Evolutionary conservation across 257 asterid genomes (phyloP), one percentile per base, ranked within the genome.

Genomic region (Nicotiana undulata): DNA sequence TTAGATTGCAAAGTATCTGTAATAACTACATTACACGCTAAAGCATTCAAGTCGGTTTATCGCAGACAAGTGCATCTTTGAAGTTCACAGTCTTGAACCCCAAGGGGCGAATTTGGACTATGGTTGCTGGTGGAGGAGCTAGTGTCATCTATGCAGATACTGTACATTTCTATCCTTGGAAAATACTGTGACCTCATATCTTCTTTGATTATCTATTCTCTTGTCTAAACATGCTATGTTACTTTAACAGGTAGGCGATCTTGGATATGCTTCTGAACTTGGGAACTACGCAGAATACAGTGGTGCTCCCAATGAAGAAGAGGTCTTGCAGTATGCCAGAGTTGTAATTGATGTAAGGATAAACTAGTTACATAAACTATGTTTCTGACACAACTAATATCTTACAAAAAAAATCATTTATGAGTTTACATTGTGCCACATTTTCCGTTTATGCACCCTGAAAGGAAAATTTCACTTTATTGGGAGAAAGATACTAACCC

Each of bases 101-200:
- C 32, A 91, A 86, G 87, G 98, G 98, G 56, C 87, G 98, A 74
- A 95, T 95, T 82, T 93, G 98, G 98, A 95, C 98, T 16, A 93
- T 93, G 98, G 98, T 95, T 65, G 98, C 98, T 81, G 98, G 98
- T 72, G 98, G 98, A 80, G 98, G 98, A 51, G 98, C 98, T 77
- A 95, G 98, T 84, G 98, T 95, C 82, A 95, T 95, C 81, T 95
- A 95, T 52, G 98, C 98, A 0, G 98, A 95, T 83, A 95, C 98
- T 0, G 97, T 94, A 53, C 9, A 90, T 84, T 86, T 79, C 83
- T 86, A 9, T 76, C 85, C 82, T 49, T 15, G n/a, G 26, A n/a
- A 24, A 24, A 4, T 28, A 4, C 4, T 53, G 75, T 15, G 22
- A 18, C 1, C 28, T 18, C 28, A 24, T 32, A 24, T 24, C 20